Percentiles rank a stretch among this genome's conserved stretches.
Evolutionary conservation across 345 rosid genomes (phyloP).

Genomic region (Lepidium didymum): DNA sequence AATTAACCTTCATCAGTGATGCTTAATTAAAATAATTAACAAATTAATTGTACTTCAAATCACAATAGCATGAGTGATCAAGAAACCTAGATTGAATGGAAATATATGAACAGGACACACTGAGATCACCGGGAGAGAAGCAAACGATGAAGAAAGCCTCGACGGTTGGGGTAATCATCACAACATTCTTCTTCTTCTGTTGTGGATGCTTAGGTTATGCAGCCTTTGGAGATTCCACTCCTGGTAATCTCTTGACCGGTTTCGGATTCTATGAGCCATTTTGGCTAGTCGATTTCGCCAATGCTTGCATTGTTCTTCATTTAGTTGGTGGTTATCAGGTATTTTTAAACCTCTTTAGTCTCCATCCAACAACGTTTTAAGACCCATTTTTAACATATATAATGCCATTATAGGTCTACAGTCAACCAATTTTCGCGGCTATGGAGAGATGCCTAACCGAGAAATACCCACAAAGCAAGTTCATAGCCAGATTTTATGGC

Average conservation of each 20-base stretch:
- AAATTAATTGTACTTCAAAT: background rate
- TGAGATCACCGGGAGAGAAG: conserved; percentile 62
- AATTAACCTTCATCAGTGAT: background rate
- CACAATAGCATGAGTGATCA: background rate
- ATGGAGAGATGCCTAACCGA: conserved; percentile 43
- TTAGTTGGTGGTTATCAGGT: conserved; percentile 74
- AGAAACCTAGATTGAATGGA: background rate
- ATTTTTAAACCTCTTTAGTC: conserved; percentile 34
- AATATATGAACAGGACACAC: conserved; percentile 45
- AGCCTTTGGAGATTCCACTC: conserved; percentile 71
- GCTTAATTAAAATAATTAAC: background rate
- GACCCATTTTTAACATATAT: background rate
- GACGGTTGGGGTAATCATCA: conserved; percentile 32
- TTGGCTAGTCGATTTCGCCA: conserved; percentile 73
- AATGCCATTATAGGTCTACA: conserved; percentile 37
- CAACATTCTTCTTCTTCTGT: conserved; percentile 54
- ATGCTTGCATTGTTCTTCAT: conserved; percentile 63
- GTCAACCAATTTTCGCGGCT: conserved; percentile 62
- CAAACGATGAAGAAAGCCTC: conserved; percentile 84
- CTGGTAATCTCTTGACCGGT: conserved; percentile 70
- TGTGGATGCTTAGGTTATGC: conserved; percentile 85
- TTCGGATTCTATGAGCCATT: conserved; percentile 77
- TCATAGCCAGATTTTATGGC: conserved; percentile 27
- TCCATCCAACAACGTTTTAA: too few relatives aligned
- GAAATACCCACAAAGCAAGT: conserved; percentile 40